Base-by-base conservation (phyloP, 495 filamentous ascomycete genomes). In the Aspergillus cristatus region DNA sequence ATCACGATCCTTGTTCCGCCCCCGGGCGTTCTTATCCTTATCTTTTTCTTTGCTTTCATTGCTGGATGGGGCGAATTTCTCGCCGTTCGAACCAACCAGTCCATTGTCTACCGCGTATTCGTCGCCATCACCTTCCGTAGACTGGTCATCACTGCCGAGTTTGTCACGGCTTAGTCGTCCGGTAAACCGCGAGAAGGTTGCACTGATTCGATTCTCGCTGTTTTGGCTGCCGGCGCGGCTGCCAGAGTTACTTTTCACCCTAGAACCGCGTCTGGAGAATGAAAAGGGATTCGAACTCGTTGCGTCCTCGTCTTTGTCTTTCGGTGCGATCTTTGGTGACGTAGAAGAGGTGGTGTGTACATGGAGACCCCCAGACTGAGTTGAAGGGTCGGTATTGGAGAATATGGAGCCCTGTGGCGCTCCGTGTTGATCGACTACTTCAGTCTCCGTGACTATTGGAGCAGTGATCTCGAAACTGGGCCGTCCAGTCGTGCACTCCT, bases 161-260 rank as follows among this genome's bases (percentile, higher is more conserved):
- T 58, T 68, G 14, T 73, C 69, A 40, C 52, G 50, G 46, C 66
- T 70, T 3, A 67, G 50, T 15, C 77, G 70, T 2, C 72, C 73
- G 17, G 71, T 66, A 31, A 89, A 65, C 31, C 79, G 72, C 13
- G 77, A 74, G 28, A 89, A 73, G 1, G 79, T 78, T n/a, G 71
- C 46, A 47, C 79, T 78, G 18, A 85, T 68, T 35, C 81, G 60
- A 28, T 68, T 77, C 34, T 88, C 82, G 15, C 81, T 79, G 6
- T 68, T 63, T 42, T 83, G 77, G 46, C 81, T 84, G 14, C 63
- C 70, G 3, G 83, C 74, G 39, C 82, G 75, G 46, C 81, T 85
- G 45, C 72, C 80, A 34, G 63, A 65, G 29, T 70, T 62, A 43
- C 67, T 72, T 30, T 55, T 68, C 24, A 72, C 66, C 32, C 70